Evolutionary conservation across 495 filamentous ascomycete species (phyloP).

Genomic region (Penicillium herquei): DNA sequence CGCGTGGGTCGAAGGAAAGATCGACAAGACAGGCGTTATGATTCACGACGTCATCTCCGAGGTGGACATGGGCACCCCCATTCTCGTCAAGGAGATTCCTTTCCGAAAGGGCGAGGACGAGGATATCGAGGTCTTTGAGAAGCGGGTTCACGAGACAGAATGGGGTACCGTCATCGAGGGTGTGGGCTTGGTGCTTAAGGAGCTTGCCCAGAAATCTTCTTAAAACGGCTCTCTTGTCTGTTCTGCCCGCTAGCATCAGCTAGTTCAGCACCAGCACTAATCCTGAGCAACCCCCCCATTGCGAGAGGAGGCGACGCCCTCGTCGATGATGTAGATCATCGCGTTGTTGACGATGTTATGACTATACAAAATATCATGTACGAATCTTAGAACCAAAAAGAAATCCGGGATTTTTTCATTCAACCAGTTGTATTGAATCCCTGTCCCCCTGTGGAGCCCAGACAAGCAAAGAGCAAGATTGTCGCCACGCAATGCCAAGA

Average conservation of each 20-base stretch:
- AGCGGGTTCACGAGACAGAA: constrained; percentile 68
- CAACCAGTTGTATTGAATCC: no score
- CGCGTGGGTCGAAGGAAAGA: constrained; percentile 68
- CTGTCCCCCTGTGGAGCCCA: neutral
- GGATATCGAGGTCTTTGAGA: constrained; percentile 61
- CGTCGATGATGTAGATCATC: constrained; percentile 7
- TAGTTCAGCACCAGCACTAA: neutral
- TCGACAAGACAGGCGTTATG: constrained; percentile 88
- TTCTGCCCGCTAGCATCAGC: neutral
- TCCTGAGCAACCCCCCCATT: neutral
- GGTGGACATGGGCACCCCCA: constrained; percentile 77
- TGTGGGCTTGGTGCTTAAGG: constrained; percentile 55
- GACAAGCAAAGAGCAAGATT: neutral
- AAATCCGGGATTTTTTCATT: neutral
- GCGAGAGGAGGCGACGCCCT: neutral
- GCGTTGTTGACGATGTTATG: constrained; percentile 27
- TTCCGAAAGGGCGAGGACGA: constrained; percentile 62
- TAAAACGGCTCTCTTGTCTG: constrained; percentile 2
- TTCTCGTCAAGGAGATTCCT: constrained; percentile 69
- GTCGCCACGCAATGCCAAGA: neutral
- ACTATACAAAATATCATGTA: constrained; percentile 23
- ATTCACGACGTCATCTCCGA: constrained; percentile 83
- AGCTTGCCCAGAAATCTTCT: constrained; percentile 33
- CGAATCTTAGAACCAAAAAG: constrained; percentile 10
- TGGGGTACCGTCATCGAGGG: constrained; percentile 70